Conservation (phyloP, 305 asterid species). For the Plantago lanceolata region DNA sequence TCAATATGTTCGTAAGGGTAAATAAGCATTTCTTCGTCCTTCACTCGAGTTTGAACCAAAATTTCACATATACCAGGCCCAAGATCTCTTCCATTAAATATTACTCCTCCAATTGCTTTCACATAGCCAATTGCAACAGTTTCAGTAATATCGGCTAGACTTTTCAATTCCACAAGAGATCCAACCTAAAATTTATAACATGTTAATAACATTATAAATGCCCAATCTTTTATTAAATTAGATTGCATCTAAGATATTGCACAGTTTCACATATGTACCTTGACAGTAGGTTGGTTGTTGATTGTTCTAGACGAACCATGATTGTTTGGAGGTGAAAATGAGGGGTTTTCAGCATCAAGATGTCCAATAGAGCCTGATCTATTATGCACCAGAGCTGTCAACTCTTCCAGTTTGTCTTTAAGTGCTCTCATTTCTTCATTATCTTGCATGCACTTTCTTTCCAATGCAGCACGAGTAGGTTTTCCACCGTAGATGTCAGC, state of each 20-base stretch:
- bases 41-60: neutral
- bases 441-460: constrained; percentile 6
- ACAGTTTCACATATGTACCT: neutral
- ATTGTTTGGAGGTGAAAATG: neutral
- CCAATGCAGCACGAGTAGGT: constrained; percentile 3
- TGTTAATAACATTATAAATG: neutral
- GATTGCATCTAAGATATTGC: too few species aligned
- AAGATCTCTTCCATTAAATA: too few species aligned
- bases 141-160: neutral
- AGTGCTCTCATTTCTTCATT: constrained; percentile 7
- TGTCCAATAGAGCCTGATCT: neutral
- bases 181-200: neutral
- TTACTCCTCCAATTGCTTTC: too few species aligned
- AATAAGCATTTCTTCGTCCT: neutral
- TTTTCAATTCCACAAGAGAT: neutral
- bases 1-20: neutral
- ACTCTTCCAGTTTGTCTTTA: neutral
- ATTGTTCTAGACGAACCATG: neutral
- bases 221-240: neutral
- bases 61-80: neutral
- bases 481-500: neutral
- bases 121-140: too few species aligned
- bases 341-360: neutral
- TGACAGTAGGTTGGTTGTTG: neutral
- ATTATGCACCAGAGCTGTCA: neutral